These are phyloP conservation scores for Xerocomus tenax DNA, from an alignment of 1,284 basidiomycete species.

Conservation along the genomic window DNA sequence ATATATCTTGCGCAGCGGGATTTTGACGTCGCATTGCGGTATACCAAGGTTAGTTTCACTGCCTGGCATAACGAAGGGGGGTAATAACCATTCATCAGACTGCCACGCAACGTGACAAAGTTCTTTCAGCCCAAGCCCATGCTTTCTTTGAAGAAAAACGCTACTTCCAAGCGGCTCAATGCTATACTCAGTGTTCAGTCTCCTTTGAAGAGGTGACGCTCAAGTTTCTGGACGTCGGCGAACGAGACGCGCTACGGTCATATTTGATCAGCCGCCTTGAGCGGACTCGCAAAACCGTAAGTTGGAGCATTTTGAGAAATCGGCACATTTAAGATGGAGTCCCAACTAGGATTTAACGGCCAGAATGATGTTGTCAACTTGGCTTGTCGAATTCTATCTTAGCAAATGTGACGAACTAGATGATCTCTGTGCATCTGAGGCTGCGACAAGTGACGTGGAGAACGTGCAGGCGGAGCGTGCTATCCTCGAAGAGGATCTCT, in stretches of 20 bases:
- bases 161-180: conserved; percentile 87
- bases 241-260: conserved; percentile 86
- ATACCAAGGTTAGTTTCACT: conserved; percentile 60
- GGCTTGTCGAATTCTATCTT: conserved; percentile 96
- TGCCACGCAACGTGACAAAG: conserved; percentile 73
- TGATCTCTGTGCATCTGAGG: conserved; percentile 79
- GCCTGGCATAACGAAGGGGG: not conserved
- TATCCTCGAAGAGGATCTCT: conserved; percentile 87
- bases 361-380: conserved; percentile 96
- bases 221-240: conserved; percentile 82
- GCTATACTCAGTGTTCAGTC: conserved; percentile 81
- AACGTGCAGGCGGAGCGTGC: conserved; percentile 75
- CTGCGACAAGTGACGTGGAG: conserved; percentile 76
- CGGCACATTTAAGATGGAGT: not conserved
- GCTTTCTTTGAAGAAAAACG: conserved; percentile 74
- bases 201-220: conserved; percentile 91
- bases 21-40: conserved; percentile 71
- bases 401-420: conserved; percentile 95
- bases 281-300: conserved; percentile 66
- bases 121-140: conserved; percentile 80
- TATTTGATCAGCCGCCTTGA: conserved; percentile 88
- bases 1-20: conserved; percentile 76
- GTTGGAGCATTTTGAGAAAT: conserved; percentile 16
- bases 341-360: conserved; percentile 75
- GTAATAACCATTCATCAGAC: conserved; percentile 42